Evolutionary conservation across 2,329 filamentous ascomycete genomes (phyloP), one percentile per base, ranked within the genome.

Genomic region (Aspergillus tubingensis): DNA sequence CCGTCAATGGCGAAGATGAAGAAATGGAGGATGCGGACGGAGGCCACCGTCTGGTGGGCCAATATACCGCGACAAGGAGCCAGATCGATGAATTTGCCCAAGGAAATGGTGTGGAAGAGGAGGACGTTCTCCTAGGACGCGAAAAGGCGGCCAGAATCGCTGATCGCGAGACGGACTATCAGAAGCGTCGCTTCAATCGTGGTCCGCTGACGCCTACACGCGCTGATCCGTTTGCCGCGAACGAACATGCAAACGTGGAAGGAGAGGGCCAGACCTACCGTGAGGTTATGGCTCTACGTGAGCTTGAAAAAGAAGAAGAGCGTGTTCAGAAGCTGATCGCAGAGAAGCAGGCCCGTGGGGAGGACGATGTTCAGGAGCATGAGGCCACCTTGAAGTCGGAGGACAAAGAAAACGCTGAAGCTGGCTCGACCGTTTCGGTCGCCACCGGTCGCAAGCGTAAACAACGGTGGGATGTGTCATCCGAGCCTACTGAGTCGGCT

Each of bases 111-210:
- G 91, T 94, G 25, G 94, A 96, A 74, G 94, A 97, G 78, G 92
- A 94, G 61, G 96, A 99, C 71, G 89, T 94, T 6, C 82, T 99
- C 64, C 84, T 92, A 54, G 91, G 90, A 48, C 87, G 89, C 68
- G 95, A 98, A 81, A 91, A 94, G 79, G 91, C 92, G 75, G 92
- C 90, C 60, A 89, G 94, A 70, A 98, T 99, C 72, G 84, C 89
- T 62, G 94, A 96, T 74, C 90, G 95, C 71, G 94, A 98, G 81
- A 96, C 92, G 65, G 94, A 98, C 73, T 99, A 99, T 75, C 96
- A 99, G 79, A 96, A 96, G 80, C 91, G 93, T 67, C 88, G 93
- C 61, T 96, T 96, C 76, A 89, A 96, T 74, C 92, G 95, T 63
- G 88, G 86, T 55, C 72, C 77, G 49, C 83, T 98, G 64, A 95